phyloP scores from a whole-genome alignment of 805 yeast species.

The Candida vaughaniae region DNA sequence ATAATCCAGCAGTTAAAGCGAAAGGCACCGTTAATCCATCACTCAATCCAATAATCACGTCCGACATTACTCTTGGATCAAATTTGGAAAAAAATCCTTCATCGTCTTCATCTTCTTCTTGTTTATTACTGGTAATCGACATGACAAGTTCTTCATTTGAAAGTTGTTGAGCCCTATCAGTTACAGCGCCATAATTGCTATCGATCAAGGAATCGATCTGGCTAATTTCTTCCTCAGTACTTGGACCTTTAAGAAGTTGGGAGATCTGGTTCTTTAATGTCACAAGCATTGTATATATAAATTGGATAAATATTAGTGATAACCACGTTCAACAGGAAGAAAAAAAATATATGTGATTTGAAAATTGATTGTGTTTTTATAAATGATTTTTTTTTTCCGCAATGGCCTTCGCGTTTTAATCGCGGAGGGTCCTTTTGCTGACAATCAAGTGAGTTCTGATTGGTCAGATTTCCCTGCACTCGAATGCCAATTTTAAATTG shows the following conservation, averaged over 20 bases:
- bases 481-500: background rate
- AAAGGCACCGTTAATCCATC: constrained; percentile 99
- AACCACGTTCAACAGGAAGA: too few species aligned
- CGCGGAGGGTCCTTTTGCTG: constrained; percentile 8
- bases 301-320: too few species aligned
- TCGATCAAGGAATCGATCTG: constrained; percentile 30
- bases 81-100: constrained; percentile 49
- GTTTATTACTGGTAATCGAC: constrained; percentile 17
- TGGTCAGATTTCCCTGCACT: constrained; percentile 3
- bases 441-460: constrained; percentile 5
- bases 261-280: constrained; percentile 36
- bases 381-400: constrained; percentile 4
- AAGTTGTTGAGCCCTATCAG: constrained; percentile 33
- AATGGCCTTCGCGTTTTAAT: constrained; percentile 1
- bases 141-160: constrained; percentile 36
- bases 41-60: constrained; percentile 86
- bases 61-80: constrained; percentile 93
- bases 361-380: background rate
- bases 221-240: constrained; percentile 31
- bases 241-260: constrained; percentile 20
- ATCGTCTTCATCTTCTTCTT: constrained; percentile 27
- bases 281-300: constrained; percentile 27
- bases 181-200: constrained; percentile 37
- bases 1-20: constrained; percentile 94
- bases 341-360: background rate